phyloP scores from a whole-genome alignment of 129 eudicot genomes.

The Helichrysum umbraculigerum region DNA sequence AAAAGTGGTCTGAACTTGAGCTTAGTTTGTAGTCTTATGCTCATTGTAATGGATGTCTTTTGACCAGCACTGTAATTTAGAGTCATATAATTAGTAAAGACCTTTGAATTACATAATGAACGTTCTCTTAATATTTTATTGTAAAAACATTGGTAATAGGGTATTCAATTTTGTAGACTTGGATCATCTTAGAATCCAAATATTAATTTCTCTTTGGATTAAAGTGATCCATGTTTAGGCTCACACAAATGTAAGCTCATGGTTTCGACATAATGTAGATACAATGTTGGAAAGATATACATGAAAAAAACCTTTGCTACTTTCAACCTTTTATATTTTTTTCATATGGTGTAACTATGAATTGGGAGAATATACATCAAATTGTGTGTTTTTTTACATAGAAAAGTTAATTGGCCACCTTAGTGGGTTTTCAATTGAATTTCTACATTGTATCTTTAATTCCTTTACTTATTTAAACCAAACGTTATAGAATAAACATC shows the following conservation, averaged over 20 bases:
- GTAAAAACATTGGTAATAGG: too few species aligned
- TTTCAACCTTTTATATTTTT: not conserved
- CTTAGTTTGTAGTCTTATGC: too few species aligned
- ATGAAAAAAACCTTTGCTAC: not conserved
- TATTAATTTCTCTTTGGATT: too few species aligned
- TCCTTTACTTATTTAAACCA: not conserved
- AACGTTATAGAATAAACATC: not conserved
- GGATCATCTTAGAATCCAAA: too few species aligned
- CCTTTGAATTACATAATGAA: too few species aligned
- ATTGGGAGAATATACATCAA: not conserved
- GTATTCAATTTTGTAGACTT: too few species aligned
- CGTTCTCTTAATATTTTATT: too few species aligned
- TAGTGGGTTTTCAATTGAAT: not conserved
- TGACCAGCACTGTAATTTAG: not conserved
- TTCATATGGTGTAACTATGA: not conserved
- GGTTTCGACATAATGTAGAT: constrained; percentile 16
- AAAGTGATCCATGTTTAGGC: not conserved
- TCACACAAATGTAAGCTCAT: constrained; percentile 5
- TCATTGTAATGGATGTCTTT: constrained; percentile 7
- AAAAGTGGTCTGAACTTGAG: too few species aligned
- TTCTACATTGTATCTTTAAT: not conserved
- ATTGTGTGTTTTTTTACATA: not conserved
- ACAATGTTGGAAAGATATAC: not conserved
- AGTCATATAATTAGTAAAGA: too few species aligned
- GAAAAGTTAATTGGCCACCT: constrained; percentile 7